Conservation (phyloP, 2,329 filamentous ascomycete species). For the Fusarium sp. region DNA sequence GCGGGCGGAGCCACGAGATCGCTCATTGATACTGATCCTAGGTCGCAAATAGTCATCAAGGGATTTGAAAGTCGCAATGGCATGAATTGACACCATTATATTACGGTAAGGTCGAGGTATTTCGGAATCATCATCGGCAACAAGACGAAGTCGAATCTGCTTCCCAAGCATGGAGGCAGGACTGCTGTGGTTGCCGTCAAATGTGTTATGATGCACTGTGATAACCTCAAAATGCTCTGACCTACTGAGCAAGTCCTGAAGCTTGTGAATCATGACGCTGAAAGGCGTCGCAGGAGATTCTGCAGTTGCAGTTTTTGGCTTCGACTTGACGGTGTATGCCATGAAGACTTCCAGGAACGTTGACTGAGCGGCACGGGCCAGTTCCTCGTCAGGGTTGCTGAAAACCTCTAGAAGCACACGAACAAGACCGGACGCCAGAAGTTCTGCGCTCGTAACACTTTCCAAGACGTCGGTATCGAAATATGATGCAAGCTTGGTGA, state of each 20-base stretch:
- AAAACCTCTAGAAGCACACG: constrained; percentile 85
- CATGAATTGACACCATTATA: constrained; percentile 98
- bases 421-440: constrained; percentile 91
- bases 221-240: constrained; percentile 98
- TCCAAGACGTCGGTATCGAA: constrained; percentile 91
- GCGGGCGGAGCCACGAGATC: constrained; percentile 65
- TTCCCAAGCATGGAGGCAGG: constrained; percentile 97
- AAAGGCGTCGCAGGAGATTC: constrained; percentile 84
- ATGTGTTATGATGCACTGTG: constrained; percentile 91
- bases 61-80: constrained; percentile 97
- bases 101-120: constrained; percentile 89
- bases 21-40: constrained; percentile 83
- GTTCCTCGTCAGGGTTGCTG: constrained; percentile 71
- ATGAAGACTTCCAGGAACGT: constrained; percentile 94
- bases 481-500: constrained; percentile 79
- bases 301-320: constrained; percentile 69
- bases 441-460: constrained; percentile 93
- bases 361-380: constrained; percentile 75
- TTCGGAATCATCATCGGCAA: constrained; percentile 89
- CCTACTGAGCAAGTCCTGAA: constrained; percentile 94
- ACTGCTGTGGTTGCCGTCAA: constrained; percentile 89
- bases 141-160: constrained; percentile 87
- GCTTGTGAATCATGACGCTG: constrained; percentile 89
- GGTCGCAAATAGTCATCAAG: constrained; percentile 95
- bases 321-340: constrained; percentile 75